phyloP scores from a whole-genome alignment of 1,139 yeast genomes.

The Pneumocystis jirovecii region DNA sequence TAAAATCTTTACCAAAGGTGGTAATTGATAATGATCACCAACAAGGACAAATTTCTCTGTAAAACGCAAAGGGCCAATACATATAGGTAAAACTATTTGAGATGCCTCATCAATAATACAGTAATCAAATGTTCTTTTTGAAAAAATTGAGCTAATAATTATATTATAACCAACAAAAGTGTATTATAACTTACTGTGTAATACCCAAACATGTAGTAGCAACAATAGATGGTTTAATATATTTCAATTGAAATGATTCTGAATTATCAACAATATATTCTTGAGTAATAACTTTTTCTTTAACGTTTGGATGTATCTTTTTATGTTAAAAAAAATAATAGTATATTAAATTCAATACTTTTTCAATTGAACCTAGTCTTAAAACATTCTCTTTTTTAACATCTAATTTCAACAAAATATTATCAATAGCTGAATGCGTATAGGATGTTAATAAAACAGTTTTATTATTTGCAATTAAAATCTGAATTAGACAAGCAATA shows the following conservation, averaged over 20 bases:
- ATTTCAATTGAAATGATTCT: constrained; percentile 31
- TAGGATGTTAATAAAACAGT: constrained; percentile 68
- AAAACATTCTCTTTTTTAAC: constrained; percentile 33
- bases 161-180: neutral
- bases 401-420: constrained; percentile 58
- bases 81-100: constrained; percentile 79
- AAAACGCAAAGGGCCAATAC: constrained; percentile 70
- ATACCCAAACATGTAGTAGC: constrained; percentile 83
- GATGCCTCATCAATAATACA: constrained; percentile 96
- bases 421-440: constrained; percentile 94
- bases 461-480: constrained; percentile 45
- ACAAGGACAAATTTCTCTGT: constrained; percentile 73
- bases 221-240: constrained; percentile 52
- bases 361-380: constrained; percentile 24
- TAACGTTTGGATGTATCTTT: constrained; percentile 48
- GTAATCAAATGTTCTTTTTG: constrained; percentile 58
- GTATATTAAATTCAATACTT: constrained; percentile 3
- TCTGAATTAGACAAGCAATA: constrained; percentile 56
- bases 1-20: constrained; percentile 15
- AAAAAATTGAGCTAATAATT: constrained; percentile 32
- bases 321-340: neutral
- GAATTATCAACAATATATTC: constrained; percentile 24
- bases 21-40: constrained; percentile 82
- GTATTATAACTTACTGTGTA: constrained; percentile 27
- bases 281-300: constrained; percentile 36